Evolutionary conservation across 768 basidiomycete species (phyloP), one percentile per base, ranked within the genome.

Genomic region (Leccinum uliginosum): DNA sequence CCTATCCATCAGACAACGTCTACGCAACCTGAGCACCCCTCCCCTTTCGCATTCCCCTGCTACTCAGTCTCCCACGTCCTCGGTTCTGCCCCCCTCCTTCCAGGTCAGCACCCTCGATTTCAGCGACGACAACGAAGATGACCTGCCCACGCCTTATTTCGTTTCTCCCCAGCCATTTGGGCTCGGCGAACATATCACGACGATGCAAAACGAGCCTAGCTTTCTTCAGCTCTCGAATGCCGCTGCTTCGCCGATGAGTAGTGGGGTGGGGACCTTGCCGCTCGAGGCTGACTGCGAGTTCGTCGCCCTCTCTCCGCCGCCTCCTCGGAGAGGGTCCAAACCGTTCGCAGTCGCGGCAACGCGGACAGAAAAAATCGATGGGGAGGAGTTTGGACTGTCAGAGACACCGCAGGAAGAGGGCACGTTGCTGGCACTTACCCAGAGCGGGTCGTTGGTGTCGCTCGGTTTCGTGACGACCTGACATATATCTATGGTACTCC

Each of bases 21-120:
- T 89, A 53, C 84, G 89, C 51, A 83, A 86, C 50, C 78, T 84
- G 51, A 89, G 86, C 64, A 77, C 85, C 4, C 85, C 85, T 23
- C 71, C 83, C 10, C 50, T 68, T 29, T 64, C 74, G 3, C 49
- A 64, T 12, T 58, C 73, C 11, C 59, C 73, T 3, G 55, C 69
- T n/a, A n/a, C n/a, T 11, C 65, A 67, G 14, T 57, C 63, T 15
- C 62, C 62, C 29, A 12, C n/a, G 0, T 61, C 69, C 12, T 60
- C 68, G 15, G 59, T 62, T 32, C 59, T 61, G 19, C 67, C 67
- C 27, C 67, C 67, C 27, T 58, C 67, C 11, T 59, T 68, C 53
- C 65, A 68, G 9, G 57, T 65, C 3, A 70, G 68, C 50, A 60
- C 68, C 7, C 62, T 68, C 11, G 68, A 59, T 62, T 65, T 64